Evolutionary conservation across 2,329 filamentous ascomycete genomes (phyloP), one percentile per base, ranked within the genome.

Genomic region (Aspergillus thermomutatus): DNA sequence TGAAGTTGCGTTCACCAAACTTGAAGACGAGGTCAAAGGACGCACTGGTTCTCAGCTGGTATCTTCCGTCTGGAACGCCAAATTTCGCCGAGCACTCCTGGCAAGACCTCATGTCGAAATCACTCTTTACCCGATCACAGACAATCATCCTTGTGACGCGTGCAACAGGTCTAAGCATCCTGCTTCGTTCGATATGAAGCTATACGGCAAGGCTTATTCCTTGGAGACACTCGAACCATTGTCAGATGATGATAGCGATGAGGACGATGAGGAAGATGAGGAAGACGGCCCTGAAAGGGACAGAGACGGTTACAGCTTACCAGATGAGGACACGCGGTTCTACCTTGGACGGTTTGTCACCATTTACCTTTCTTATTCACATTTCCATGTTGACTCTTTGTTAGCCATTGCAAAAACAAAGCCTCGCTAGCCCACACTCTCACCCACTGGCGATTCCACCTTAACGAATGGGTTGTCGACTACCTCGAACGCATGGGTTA

Each of bases 371-470:
- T 27, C 10, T 17, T 25, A n/a, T 43, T 26, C 26, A 7, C 26
- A 7, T 10, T 23, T 17, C 26, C 28, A 23, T 41, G 17, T 26
- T 50, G 34, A 50, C 25, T 49, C 40, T 46, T 5, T 27, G 37
- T 46, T 51, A 76, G 76, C 58, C 80, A 81, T 58, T 89, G 86
- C 75, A 83, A 81, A 66, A 74, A 76, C 31, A 88, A 87, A 62
- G 89, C 90, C 0, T 79, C 85, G 61, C 87, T 87, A 41, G 87
- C 88, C 0, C 90, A 93, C 67, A 82, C 81, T 1, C 79, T 93
- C 3, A 81, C 85, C 4, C 90, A 94, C 73, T 92, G 90, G 90
- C 87, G 87, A 55, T 84, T 83, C 58, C 83, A 86, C 48, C 83
- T 93, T n/a, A 87, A 89, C 66, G 81, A 87, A 61, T 89, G 83